Evolutionary conservation across 352 stramenopile genomes (phyloP), one percentile per base, ranked within the genome.

Genomic region (Saprolegnia parasitica): DNA sequence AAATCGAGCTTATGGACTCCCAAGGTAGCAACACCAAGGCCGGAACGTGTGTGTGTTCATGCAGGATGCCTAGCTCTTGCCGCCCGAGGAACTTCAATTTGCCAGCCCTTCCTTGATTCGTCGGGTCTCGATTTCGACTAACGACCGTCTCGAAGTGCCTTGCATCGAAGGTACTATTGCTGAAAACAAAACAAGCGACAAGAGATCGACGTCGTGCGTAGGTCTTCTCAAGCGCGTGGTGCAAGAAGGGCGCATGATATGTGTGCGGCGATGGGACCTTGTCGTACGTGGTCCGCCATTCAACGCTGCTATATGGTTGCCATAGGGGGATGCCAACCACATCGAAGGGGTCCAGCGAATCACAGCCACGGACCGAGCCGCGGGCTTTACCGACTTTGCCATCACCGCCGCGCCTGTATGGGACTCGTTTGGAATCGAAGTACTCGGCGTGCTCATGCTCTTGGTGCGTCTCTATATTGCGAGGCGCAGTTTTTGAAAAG

Each of bases 391-490:
- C 56, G 76, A 79, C n/a, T 77, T 88, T 56, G 70, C 84, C 0
- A 79, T 90, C 10, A 79, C 89, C 0, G 82, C 84, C 11, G 90
- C 81, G 50, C 84, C 84, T 0, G 82, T 92, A 24, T 92, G 82
- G 81, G 81, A 88, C 60, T 79, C 76, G 24, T 78, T 78, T 67
- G 76, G 76, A 0, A 75, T 86, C 18, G 84, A 90, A 47, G 74
- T 92, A 49, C 76, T 89, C n/a, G 84, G 84, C 11, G 65, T 90
- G 0, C 64, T 92, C 18, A 80, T 92, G 42, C 62, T 92, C 10
- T 64, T 90, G 26, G 89, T 89, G 67, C 63, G 56, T 35, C 29
- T 35, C 29, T 35, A 5, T 2, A 62, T 35, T 21, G 11, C 21
- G 18, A 46, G 8, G 20, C 13, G 29, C 18, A 42, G 10, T 5